A percentile compares a stretch with the other conserved stretches of the same genome.
phyloP scores from a whole-genome alignment of 2,329 filamentous ascomycete species.

The Chaetomium sp. region DNA sequence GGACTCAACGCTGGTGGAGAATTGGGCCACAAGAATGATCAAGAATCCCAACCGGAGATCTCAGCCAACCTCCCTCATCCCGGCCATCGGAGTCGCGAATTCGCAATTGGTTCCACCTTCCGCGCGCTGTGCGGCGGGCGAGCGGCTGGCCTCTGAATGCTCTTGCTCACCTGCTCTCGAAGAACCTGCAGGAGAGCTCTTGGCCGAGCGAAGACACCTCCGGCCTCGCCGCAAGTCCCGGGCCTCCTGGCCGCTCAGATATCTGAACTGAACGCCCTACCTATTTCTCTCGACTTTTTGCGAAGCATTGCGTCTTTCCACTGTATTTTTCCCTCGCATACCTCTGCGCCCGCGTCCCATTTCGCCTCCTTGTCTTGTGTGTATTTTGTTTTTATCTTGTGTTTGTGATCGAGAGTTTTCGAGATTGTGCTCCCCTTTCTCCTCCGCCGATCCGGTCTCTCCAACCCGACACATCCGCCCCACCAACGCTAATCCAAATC shows the following conservation, averaged over 20 bases:
- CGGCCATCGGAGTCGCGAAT: neutral
- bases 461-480: neutral
- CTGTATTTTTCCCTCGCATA: neutral
- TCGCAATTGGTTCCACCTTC: constrained; percentile 4
- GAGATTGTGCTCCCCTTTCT: neutral
- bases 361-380: neutral
- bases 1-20: neutral
- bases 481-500: constrained; percentile 5
- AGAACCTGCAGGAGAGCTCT: neutral
- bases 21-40: neutral
- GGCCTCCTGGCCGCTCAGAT: neutral
- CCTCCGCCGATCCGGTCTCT: neutral
- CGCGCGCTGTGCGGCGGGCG: too few species aligned
- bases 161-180: neutral
- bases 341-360: neutral
- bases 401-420: neutral
- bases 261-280: too few species aligned
- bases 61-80: constrained; percentile 3
- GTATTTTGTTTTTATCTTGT: neutral
- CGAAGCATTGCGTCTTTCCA: too few species aligned
- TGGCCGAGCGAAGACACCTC: neutral
- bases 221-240: neutral
- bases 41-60: neutral
- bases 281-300: too few species aligned
- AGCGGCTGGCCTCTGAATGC: constrained; percentile 3